A percentile compares a stretch with the other conserved stretches of the same genome.
Evolutionary conservation across 2,329 filamentous ascomycete genomes (phyloP).

Genomic region (Ascochyta viciae-villosae): DNA sequence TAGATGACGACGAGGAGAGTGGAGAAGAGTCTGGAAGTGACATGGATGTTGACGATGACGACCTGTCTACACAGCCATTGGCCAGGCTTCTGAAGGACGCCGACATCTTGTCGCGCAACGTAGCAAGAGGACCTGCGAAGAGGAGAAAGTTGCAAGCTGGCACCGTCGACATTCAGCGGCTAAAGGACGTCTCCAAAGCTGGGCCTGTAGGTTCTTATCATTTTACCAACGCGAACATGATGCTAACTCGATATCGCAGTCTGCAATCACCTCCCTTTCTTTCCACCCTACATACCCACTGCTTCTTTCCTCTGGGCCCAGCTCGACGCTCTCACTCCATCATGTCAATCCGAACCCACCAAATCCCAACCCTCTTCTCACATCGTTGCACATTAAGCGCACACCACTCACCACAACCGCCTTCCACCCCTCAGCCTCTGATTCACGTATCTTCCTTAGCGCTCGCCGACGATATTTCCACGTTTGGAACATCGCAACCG

Average conservation of each 20-base stretch:
- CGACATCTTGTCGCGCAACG: constrained; percentile 65
- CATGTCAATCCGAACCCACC: constrained; percentile 80
- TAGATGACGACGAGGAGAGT: constrained; percentile 48
- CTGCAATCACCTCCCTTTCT: constrained; percentile 79
- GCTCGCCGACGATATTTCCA: constrained; percentile 92
- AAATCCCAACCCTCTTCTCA: constrained; percentile 86
- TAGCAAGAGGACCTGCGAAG: constrained; percentile 59
- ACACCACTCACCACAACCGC: constrained; percentile 85
- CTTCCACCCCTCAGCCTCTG: constrained; percentile 72
- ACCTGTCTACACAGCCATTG: constrained; percentile 75
- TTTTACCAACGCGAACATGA: not conserved
- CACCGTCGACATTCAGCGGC: constrained; percentile 86
- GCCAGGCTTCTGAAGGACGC: constrained; percentile 80
- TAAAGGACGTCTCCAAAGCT: constrained; percentile 80
- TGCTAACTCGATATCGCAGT: constrained; percentile 48
- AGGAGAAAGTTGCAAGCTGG: constrained; percentile 81
- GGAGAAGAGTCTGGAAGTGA: constrained; percentile 63
- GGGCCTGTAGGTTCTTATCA: constrained; percentile 64
- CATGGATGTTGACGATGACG: constrained; percentile 55
- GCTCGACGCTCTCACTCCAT: constrained; percentile 86
- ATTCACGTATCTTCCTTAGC: constrained; percentile 84
- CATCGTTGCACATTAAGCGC: constrained; percentile 83
- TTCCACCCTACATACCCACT: constrained; percentile 92
- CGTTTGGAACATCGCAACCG: constrained; percentile 86
- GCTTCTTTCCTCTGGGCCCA: constrained; percentile 85